Evolutionary conservation across 2,329 filamentous ascomycete species (phyloP), one percentile per base, ranked within the genome.

Genomic region (Aspergillus ochraceoroseus): DNA sequence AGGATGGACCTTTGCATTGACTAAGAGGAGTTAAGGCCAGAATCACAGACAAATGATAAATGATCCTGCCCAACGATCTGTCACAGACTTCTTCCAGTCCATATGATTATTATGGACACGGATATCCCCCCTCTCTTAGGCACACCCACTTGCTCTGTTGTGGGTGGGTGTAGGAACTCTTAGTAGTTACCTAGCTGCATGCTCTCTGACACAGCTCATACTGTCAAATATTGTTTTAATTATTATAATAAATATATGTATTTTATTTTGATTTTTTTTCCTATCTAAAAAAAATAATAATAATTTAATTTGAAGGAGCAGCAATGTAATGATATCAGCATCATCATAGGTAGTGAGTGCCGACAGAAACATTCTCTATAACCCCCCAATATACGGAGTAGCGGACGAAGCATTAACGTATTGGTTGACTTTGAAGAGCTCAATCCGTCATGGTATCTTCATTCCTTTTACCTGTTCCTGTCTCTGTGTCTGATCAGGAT

Each of bases 121-220:
- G 33, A 23, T 36, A 46, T 41, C 36, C 36, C 35, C 31, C 26
- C 19, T 12, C 27, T 28, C 38, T 23, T 36, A 27, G 35, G 28
- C 23, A 32, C 35, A 35, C 33, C 12, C 36, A 32, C 31, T 12
- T 28, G 28, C 15, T 20, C 12, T 30, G 17, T 8, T 26, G 36
- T 31, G 11, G 11, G 20, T 37, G 32, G 32, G 7, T 32, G 25
- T n/a, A 13, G 30, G 27, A 45, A 29, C 36, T 42, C 42, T 31
- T 25, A 32, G 36, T 28, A 36, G 33, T 46, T 41, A 32, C 41
- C 27, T 38, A 44, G 49, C 49, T 52, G 47, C 45, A 50, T 37
- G 31, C 17, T 41, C 41, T 44, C 44, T 37, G 26, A 30, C 46
- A 45, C 32, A 43, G 38, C 36, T 37, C 32, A 41, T 41, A 34